phyloP scores from a whole-genome alignment of 1,284 basidiomycete genomes.

The Salmacisia buchloeana region DNA sequence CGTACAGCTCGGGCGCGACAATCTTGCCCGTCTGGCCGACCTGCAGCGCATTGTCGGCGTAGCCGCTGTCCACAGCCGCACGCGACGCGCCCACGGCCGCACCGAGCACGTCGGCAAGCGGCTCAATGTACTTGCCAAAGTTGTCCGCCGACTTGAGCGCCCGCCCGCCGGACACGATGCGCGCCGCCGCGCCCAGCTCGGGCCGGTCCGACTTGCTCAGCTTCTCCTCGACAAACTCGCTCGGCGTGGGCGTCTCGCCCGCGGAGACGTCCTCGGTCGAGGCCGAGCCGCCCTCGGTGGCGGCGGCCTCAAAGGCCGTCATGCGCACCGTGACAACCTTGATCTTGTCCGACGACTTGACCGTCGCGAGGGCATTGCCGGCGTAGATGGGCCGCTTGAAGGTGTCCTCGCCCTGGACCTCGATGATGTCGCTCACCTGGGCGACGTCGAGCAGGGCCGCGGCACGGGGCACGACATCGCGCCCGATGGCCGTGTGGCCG shows the following conservation, averaged over 20 bases:
- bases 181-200: slow-evolving; percentile 78
- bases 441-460: slow-evolving; percentile 70
- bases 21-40: slow-evolving; percentile 97
- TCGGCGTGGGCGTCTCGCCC: slow-evolving; percentile 57
- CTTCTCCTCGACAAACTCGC: slow-evolving; percentile 75
- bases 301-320: slow-evolving; percentile 77
- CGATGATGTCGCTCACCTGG: slow-evolving; percentile 81
- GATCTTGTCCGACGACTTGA: slow-evolving; percentile 72
- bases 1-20: slow-evolving; percentile 74
- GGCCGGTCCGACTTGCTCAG: slow-evolving; percentile 88
- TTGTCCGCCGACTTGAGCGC: slow-evolving; percentile 92
- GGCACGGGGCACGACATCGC: slow-evolving; percentile 74
- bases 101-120: slow-evolving; percentile 84
- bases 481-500: slow-evolving; percentile 69
- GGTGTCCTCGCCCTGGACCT: slow-evolving; percentile 69
- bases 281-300: slow-evolving; percentile 56
- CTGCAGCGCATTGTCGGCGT: slow-evolving; percentile 95
- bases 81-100: slow-evolving; percentile 95
- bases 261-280: slow-evolving; percentile 65
- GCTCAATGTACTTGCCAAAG: slow-evolving; percentile 80
- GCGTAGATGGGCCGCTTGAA: slow-evolving; percentile 96
- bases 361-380: slow-evolving; percentile 91
- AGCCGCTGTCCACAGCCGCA: slow-evolving; percentile 96
- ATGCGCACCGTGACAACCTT: slow-evolving; percentile 94
- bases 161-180: slow-evolving; percentile 90